phyloP scores from a whole-genome alignment of 2,329 filamentous ascomycete species.

The Periglandula ipomoeae region DNA sequence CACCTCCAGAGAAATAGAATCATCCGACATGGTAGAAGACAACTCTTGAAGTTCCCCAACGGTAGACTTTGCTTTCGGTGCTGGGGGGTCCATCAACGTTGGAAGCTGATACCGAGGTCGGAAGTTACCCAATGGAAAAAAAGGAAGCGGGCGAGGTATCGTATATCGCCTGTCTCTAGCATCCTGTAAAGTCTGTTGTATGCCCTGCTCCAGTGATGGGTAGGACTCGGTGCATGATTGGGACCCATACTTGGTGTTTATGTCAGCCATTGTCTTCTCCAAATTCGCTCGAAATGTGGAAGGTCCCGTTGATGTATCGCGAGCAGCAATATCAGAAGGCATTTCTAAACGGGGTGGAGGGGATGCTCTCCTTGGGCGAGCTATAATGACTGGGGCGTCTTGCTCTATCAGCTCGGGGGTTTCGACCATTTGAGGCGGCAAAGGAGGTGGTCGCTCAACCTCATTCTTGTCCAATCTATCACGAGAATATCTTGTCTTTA shows the following conservation, averaged over 20 bases:
- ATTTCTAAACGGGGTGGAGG: slow-evolving; percentile 20
- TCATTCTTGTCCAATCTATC: slow-evolving; percentile 13
- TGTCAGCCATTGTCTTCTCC: slow-evolving; percentile 21
- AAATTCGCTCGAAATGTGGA: slow-evolving; percentile 20
- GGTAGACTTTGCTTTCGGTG: slow-evolving; percentile 5
- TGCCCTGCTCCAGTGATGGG: neutral
- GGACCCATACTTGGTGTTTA: slow-evolving; percentile 19
- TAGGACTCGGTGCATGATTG: slow-evolving; percentile 5
- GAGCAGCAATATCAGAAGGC: slow-evolving; percentile 17
- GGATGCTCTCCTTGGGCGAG: slow-evolving; percentile 3
- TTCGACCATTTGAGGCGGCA: neutral
- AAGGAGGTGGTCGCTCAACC: neutral
- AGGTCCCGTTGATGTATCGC: slow-evolving; percentile 10
- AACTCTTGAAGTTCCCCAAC: slow-evolving; percentile 9
- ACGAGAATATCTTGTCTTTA: slow-evolving; percentile 18
- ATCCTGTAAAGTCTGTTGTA: neutral
- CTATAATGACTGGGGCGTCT: neutral
- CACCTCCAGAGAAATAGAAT: neutral
- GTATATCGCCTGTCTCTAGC: neutral
- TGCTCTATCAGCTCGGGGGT: neutral
- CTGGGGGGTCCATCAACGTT: slow-evolving; percentile 9
- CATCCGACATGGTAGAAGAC: slow-evolving; percentile 2
- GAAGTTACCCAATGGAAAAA: slow-evolving; percentile 8
- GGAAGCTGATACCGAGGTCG: slow-evolving; percentile 11
- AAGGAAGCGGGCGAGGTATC: neutral